A percentile compares a stretch with the other conserved stretches of the same genome.
Evolutionary conservation across 2,329 filamentous ascomycete species (phyloP).

Genomic region (Nigrospora oryzae): DNA sequence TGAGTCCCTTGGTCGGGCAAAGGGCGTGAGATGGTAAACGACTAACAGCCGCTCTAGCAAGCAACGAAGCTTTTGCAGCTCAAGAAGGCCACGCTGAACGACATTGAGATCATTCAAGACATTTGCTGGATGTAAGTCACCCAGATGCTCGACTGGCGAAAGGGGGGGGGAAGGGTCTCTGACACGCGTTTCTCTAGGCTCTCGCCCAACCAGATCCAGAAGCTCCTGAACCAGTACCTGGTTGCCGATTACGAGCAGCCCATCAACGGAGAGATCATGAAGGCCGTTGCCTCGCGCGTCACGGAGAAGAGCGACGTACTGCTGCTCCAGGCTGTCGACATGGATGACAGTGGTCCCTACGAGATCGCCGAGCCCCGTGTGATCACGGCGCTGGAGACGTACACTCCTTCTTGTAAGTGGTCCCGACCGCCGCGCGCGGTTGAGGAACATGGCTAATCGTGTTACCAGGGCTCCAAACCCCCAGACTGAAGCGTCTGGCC

Average conservation of each 20-base stretch:
- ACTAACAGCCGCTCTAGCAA: conserved; percentile 51
- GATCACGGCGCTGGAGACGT: conserved; percentile 94
- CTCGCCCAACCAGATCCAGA: conserved; percentile 97
- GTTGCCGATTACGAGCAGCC: conserved; percentile 98
- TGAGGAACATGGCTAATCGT: conserved; percentile 16
- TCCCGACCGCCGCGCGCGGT: neutral
- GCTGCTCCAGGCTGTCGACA: conserved; percentile 87
- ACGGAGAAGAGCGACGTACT: conserved; percentile 98
- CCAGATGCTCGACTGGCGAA: no score
- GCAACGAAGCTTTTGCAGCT: conserved; percentile 95
- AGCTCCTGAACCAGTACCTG: conserved; percentile 95
- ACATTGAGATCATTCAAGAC: conserved; percentile 99
- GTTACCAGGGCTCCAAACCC: conserved; percentile 82
- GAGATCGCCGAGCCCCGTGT: conserved; percentile 95
- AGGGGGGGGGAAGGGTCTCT: no score
- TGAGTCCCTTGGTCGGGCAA: conserved; percentile 27
- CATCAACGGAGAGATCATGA: conserved; percentile 99
- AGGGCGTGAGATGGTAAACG: neutral
- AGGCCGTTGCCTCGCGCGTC: conserved; percentile 91
- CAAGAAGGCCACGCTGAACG: conserved; percentile 97
- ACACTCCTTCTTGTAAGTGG: conserved; percentile 90
- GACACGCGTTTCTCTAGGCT: conserved; percentile 47
- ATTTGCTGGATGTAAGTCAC: conserved; percentile 96
- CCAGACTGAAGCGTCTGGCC: conserved; percentile 87
- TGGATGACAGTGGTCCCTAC: conserved; percentile 98